Conservation (phyloP, 1,139 yeast species). For the Taphrina communis region DNA sequence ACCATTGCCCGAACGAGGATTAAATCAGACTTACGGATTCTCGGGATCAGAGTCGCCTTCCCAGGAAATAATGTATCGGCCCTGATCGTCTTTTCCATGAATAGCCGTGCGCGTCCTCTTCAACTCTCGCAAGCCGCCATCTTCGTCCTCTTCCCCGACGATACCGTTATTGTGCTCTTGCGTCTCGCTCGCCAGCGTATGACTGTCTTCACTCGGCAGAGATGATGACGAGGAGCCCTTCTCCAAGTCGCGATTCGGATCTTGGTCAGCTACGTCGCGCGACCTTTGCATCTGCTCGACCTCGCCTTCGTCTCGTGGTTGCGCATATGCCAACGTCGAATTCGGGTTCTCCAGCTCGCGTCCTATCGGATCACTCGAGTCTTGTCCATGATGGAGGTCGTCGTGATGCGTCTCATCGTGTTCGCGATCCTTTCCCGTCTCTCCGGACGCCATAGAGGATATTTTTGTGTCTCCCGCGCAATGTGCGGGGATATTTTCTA, state of each 20-base stretch:
- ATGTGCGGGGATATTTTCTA: too few species aligned
- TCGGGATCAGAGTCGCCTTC: constrained; percentile 18
- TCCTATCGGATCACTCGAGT: neutral
- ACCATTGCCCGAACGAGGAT: neutral
- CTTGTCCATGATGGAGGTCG: neutral
- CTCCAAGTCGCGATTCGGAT: constrained; percentile 5
- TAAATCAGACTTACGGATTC: constrained; percentile 12
- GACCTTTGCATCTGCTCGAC: neutral
- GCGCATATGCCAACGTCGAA: constrained; percentile 14
- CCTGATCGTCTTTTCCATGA: constrained; percentile 18
- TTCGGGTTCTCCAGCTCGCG: constrained; percentile 3
- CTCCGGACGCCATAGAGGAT: too few species aligned
- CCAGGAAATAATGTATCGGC: constrained; percentile 26
- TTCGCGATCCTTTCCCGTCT: too few species aligned
- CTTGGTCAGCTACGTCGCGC: neutral
- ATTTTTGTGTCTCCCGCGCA: too few species aligned
- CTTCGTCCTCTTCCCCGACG: neutral
- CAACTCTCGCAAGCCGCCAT: neutral
- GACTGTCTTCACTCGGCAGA: constrained; percentile 1
- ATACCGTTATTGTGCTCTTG: neutral
- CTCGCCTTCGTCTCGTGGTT: constrained; percentile 5
- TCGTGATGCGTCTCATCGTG: too few species aligned
- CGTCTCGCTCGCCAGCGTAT: constrained; percentile 5
- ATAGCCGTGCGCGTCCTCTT: constrained; percentile 13
- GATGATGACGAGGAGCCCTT: too few species aligned